A percentile compares a stretch with the other conserved stretches of the same genome.
Conservation (phyloP, 2,329 filamentous ascomycete species). For the Talaromyces sp. region DNA sequence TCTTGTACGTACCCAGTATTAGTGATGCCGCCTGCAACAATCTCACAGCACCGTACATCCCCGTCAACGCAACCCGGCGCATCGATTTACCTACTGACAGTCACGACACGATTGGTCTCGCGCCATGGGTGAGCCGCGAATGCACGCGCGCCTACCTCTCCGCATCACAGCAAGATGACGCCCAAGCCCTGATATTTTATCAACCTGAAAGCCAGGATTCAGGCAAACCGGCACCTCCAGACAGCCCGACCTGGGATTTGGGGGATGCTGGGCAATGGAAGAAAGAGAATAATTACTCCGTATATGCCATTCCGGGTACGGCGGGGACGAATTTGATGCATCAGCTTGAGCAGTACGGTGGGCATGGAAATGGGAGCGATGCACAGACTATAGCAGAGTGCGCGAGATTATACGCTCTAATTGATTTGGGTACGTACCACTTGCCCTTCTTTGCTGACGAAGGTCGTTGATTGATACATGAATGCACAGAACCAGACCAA, state of each 20-base stretch:
- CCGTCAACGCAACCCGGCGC: conserved; percentile 69
- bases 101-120: conserved; percentile 75
- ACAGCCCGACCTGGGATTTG: conserved; percentile 67
- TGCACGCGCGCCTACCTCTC: conserved; percentile 73
- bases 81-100: conserved; percentile 64
- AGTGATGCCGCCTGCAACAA: conserved; percentile 59
- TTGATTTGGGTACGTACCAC: conserved; percentile 53
- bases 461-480: neutral
- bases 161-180: conserved; percentile 58
- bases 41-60: conserved; percentile 63
- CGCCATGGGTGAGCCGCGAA: conserved; percentile 74
- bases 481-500: conserved; percentile 28
- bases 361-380: neutral
- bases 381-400: conserved; percentile 1
- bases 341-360: conserved; percentile 66
- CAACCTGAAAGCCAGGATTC: conserved; percentile 46
- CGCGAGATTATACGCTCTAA: conserved; percentile 48
- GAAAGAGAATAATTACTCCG: conserved; percentile 66
- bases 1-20: conserved; percentile 81
- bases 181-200: conserved; percentile 60
- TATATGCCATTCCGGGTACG: conserved; percentile 73
- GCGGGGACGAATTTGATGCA: conserved; percentile 67
- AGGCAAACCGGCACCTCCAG: conserved; percentile 61
- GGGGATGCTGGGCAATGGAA: conserved; percentile 71
- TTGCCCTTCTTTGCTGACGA: conserved; percentile 34